Percentiles rank a stretch among this genome's conserved stretches.
phyloP scores from a whole-genome alignment of 2,329 filamentous ascomycete species.

The Colletotrichum scovillei region DNA sequence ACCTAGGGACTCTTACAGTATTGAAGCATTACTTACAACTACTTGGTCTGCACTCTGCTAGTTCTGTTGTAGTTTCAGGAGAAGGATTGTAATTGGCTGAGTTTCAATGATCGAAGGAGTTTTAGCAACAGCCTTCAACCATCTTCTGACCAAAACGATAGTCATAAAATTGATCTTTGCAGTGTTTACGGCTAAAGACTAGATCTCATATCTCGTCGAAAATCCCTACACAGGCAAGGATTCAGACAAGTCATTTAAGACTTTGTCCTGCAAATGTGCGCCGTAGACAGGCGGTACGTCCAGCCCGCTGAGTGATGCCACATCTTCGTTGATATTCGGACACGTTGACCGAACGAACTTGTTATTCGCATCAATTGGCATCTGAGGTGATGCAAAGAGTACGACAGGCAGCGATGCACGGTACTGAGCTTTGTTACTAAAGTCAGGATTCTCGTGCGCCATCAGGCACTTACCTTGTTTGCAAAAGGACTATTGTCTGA shows the following conservation, averaged over 20 bases:
- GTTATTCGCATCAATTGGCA: constrained; percentile 5
- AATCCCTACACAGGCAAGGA: background rate
- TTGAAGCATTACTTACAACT: too few relatives aligned
- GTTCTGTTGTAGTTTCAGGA: too few relatives aligned
- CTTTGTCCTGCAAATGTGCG: background rate
- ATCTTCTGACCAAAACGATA: too few relatives aligned
- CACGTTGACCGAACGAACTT: background rate
- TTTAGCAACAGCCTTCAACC: too few relatives aligned
- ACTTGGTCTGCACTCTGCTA: too few relatives aligned
- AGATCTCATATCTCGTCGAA: background rate
- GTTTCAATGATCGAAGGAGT: too few relatives aligned
- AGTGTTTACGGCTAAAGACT: background rate
- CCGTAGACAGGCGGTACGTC: constrained; percentile 15
- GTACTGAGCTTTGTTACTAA: background rate
- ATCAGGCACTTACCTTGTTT: background rate
- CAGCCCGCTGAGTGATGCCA: background rate
- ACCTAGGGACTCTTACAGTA: too few relatives aligned
- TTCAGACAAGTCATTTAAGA: background rate
- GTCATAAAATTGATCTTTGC: too few relatives aligned
- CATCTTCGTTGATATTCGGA: background rate
- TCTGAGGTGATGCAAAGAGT: constrained; percentile 11
- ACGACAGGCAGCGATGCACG: background rate
- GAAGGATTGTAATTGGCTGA: too few relatives aligned
- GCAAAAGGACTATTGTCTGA: background rate
- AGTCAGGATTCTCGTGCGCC: background rate